Evolutionary conservation across 148 eudicot species (phyloP).

Genomic region (Cornus suecica): DNA sequence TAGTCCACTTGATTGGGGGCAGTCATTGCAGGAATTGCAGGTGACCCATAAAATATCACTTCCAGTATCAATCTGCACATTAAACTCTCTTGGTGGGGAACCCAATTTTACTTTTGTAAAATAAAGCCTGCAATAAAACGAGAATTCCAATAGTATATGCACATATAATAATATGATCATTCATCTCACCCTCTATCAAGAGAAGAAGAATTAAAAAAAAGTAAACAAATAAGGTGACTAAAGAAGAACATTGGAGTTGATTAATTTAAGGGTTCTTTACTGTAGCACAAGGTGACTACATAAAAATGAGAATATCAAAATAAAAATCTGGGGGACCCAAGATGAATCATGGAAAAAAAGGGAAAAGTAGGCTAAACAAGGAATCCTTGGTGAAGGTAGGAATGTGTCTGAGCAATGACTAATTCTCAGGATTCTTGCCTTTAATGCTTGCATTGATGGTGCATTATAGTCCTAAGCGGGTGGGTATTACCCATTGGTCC

Average conservation of each 20-base stretch:
- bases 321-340: no score
- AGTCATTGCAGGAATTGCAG: conserved; percentile 74
- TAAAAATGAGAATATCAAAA: no score
- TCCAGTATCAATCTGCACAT: conserved; percentile 98
- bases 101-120: conserved; percentile 85
- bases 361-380: no score
- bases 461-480: no score
- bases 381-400: no score
- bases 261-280: no score
- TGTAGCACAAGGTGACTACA: no score
- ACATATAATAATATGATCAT: background rate
- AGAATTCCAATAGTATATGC: background rate
- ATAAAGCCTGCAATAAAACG: conserved; percentile 56
- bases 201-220: background rate
- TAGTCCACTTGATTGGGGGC: conserved; percentile 83
- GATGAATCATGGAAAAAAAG: no score
- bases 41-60: conserved; percentile 94
- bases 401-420: no score
- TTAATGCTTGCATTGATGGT: no score
- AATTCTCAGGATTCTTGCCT: no score
- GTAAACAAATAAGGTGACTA: background rate
- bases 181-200: background rate
- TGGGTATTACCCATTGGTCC: no score
- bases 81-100: conserved; percentile 91
- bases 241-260: conserved; percentile 4